phyloP scores from a whole-genome alignment of 768 basidiomycete species.

The Calocybe cyanea region DNA sequence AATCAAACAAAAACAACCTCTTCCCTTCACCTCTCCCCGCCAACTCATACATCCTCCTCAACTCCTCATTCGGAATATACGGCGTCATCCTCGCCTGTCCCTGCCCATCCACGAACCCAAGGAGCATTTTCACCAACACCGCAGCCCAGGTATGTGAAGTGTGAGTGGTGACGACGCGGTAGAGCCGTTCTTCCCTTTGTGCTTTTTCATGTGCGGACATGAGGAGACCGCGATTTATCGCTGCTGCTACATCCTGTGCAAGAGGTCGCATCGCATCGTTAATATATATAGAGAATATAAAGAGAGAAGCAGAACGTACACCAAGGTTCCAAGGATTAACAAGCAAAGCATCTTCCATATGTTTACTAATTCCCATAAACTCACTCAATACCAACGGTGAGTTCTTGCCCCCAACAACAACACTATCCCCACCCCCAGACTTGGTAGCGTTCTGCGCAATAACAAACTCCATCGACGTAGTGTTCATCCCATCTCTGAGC shows the following conservation, averaged over 20 bases:
- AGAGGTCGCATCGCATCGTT: not conserved
- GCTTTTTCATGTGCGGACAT: slow-evolving; percentile 80
- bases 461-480: slow-evolving; percentile 96
- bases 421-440: not conserved
- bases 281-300: not conserved
- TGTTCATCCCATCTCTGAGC: slow-evolving; percentile 98
- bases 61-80: slow-evolving; percentile 60
- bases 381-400: slow-evolving; percentile 90
- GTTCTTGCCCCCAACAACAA: slow-evolving; percentile 37
- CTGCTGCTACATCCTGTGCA: slow-evolving; percentile 74
- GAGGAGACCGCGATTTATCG: slow-evolving; percentile 82
- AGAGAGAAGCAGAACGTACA: slow-evolving; percentile 36
- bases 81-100: slow-evolving; percentile 84
- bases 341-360: slow-evolving; percentile 84
- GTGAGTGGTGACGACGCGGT: slow-evolving; percentile 86
- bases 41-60: slow-evolving; percentile 57
- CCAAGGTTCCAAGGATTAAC: slow-evolving; percentile 97
- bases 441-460: slow-evolving; percentile 81
- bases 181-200: slow-evolving; percentile 66
- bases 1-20: slow-evolving; percentile 91
- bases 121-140: slow-evolving; percentile 81
- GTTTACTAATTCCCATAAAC: slow-evolving; percentile 95
- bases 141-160: slow-evolving; percentile 96
- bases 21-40: slow-evolving; percentile 82
- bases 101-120: slow-evolving; percentile 75